phyloP scores from a whole-genome alignment of 768 basidiomycete species.

The Termitomyces bulborhizus region DNA sequence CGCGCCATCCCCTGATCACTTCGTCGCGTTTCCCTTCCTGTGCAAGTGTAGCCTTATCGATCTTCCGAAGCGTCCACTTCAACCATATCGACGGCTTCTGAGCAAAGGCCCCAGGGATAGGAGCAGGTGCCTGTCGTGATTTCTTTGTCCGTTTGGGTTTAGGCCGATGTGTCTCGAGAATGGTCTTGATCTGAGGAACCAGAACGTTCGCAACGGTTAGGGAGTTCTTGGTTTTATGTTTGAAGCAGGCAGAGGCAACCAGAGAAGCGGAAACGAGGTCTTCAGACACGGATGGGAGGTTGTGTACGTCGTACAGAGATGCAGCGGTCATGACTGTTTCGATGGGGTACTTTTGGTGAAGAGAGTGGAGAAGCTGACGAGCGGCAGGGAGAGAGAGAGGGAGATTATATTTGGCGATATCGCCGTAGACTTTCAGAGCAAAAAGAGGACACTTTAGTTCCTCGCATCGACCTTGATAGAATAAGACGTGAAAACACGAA shows the following conservation, averaged over 20 bases:
- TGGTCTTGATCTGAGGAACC: conserved; percentile 18
- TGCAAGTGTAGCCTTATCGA: neutral
- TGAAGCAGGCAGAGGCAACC: conserved; percentile 50
- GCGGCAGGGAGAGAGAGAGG: conserved; percentile 40
- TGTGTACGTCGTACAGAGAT: conserved; percentile 49
- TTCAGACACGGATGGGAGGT: conserved; percentile 43
- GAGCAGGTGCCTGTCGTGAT: neutral
- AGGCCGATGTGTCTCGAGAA: neutral
- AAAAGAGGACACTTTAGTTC: conserved; percentile 49
- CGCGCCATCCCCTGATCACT: neutral
- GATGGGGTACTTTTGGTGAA: conserved; percentile 30
- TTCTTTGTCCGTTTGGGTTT: neutral
- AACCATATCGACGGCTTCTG: conserved; percentile 21
- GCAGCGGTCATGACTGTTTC: conserved; percentile 43
- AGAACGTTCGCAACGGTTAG: conserved; percentile 34
- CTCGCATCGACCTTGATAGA: conserved; percentile 49
- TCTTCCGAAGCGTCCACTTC: conserved; percentile 12
- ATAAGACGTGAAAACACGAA: neutral
- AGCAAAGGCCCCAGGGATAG: neutral
- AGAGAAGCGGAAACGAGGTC: conserved; percentile 55
- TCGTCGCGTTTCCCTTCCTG: neutral
- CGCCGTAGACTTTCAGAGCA: conserved; percentile 54
- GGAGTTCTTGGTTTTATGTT: conserved; percentile 33
- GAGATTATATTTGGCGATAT: conserved; percentile 59
- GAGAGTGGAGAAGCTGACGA: conserved; percentile 50